Evolutionary conservation across 2,329 filamentous ascomycete genomes (phyloP).

Genomic region (Chrysoporthe deuterocubensis): DNA sequence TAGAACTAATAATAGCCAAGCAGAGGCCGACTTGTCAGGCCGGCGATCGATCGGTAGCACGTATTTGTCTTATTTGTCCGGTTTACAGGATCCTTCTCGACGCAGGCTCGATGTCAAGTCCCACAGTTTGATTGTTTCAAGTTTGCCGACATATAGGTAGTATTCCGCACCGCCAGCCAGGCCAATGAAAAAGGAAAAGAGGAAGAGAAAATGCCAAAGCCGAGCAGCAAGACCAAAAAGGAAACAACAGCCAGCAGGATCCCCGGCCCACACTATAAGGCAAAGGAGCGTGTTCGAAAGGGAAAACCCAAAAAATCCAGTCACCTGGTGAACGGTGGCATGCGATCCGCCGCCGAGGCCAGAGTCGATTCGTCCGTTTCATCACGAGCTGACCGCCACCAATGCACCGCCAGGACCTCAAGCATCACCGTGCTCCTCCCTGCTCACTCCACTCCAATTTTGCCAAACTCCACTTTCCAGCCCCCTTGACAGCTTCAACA

Average conservation of each 20-base stretch:
- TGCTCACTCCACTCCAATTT: conserved; percentile 26
- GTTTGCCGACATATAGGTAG: conserved; percentile 18
- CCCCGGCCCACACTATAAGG: conserved; percentile 22
- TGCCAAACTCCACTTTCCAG: conserved; percentile 26
- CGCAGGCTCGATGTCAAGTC: conserved; percentile 9
- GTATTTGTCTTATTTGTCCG: conserved; percentile 20
- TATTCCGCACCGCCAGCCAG: background rate
- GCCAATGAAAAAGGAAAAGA: conserved; percentile 18
- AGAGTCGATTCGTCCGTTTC: conserved; percentile 8
- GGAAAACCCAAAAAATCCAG: background rate
- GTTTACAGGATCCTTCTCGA: conserved; percentile 16
- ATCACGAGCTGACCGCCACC: conserved; percentile 25
- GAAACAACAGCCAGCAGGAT: conserved; percentile 17
- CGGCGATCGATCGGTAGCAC: background rate
- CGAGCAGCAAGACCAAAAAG: conserved; percentile 16
- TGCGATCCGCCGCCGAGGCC: conserved; percentile 7
- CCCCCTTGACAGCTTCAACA: conserved; percentile 21
- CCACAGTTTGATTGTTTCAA: conserved; percentile 18
- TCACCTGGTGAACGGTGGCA: conserved; percentile 4
- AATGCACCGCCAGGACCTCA: conserved; percentile 25
- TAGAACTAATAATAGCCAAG: background rate
- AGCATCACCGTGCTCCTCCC: conserved; percentile 21
- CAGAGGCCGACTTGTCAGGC: background rate
- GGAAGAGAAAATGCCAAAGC: conserved; percentile 10
- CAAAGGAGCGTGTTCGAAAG: conserved; percentile 21